Percentiles rank a stretch among this genome's conserved stretches.
Evolutionary conservation across 768 basidiomycete genomes (phyloP).

Genomic region (Candolleomyces aberdarensis): DNA sequence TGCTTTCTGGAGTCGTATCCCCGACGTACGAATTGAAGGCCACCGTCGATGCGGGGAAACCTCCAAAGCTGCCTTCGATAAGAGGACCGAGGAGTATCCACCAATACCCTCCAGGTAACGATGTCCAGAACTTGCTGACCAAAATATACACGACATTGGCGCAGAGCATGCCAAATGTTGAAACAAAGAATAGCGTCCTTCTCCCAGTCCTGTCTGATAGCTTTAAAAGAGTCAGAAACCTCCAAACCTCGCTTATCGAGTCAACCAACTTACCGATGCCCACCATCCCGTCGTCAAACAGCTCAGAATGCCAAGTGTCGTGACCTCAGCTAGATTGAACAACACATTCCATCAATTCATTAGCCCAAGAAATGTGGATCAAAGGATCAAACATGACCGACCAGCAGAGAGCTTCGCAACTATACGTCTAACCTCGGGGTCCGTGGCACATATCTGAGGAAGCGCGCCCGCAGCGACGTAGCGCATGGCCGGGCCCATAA

Average conservation of each 20-base stretch:
- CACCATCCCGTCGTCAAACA: constrained; percentile 84
- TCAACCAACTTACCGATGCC: constrained; percentile 61
- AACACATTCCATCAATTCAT: no score
- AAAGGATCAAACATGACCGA: constrained; percentile 24
- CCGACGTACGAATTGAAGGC: constrained; percentile 63
- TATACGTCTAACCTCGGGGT: constrained; percentile 68
- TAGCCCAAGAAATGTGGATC: no score
- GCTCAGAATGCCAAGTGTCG: constrained; percentile 53
- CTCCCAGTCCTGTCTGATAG: constrained; percentile 58
- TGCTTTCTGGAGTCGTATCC: constrained; percentile 55
- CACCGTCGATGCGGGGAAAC: constrained; percentile 46
- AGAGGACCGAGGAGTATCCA: constrained; percentile 64
- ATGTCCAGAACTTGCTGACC: constrained; percentile 53
- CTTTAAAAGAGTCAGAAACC: constrained; percentile 10
- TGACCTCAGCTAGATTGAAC: neutral
- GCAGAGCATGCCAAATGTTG: constrained; percentile 56
- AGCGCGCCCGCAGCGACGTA: neutral
- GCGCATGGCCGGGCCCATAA: neutral
- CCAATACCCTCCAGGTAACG: constrained; percentile 79
- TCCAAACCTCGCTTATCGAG: neutral
- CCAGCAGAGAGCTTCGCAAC: constrained; percentile 64
- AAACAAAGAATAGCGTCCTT: constrained; percentile 64
- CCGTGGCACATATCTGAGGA: constrained; percentile 46
- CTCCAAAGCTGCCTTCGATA: constrained; percentile 70
- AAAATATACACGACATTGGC: constrained; percentile 66